Percentiles rank a stretch among this genome's conserved stretches.
These are phyloP conservation scores for Neoboletus magnificus DNA, from an alignment of 768 basidiomycete species.

Conservation along the genomic window DNA sequence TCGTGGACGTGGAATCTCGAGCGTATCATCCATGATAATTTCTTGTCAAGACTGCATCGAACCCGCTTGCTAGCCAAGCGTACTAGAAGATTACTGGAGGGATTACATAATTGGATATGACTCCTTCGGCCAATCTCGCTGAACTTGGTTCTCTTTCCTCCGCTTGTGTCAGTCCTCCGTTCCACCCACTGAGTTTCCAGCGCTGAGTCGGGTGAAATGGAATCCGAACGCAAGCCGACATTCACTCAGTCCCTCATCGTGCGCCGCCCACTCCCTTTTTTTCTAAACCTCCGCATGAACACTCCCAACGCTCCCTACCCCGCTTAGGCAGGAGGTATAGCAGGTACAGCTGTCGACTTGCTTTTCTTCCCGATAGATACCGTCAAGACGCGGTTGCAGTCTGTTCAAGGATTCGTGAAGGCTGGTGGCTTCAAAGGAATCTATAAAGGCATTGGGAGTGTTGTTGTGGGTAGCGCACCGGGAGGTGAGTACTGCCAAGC, in stretches of 20 bases:
- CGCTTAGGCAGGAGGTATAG: slow-evolving; percentile 78
- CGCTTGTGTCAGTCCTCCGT: slow-evolving; percentile 3
- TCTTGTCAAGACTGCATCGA: background rate
- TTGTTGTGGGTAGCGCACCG: slow-evolving; percentile 91
- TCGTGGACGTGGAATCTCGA: slow-evolving; percentile 41
- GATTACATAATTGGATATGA: slow-evolving; percentile 11
- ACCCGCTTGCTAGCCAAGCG: background rate
- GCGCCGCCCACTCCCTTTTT: slow-evolving; percentile 20
- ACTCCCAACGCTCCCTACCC: slow-evolving; percentile 5
- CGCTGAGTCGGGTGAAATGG: slow-evolving; percentile 20
- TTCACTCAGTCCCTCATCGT: slow-evolving; percentile 49
- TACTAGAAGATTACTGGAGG: background rate
- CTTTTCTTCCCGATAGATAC: slow-evolving; percentile 98
- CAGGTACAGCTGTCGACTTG: slow-evolving; percentile 91
- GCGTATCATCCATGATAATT: slow-evolving; percentile 62
- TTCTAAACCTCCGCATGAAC: slow-evolving; percentile 8
- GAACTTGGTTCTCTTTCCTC: too few species aligned
- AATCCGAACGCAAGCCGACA: slow-evolving; percentile 34
- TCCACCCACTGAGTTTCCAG: background rate
- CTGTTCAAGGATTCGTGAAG: slow-evolving; percentile 75
- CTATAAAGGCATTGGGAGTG: slow-evolving; percentile 92
- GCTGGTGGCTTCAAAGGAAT: slow-evolving; percentile 89
- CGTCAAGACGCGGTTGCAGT: slow-evolving; percentile 92
- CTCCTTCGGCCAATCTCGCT: too few species aligned
- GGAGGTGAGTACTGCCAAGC: slow-evolving; percentile 61